These are phyloP conservation scores for Triticum urartu DNA, from an alignment of 176 grass and related monocot genomes.

Conservation along the genomic window DNA sequence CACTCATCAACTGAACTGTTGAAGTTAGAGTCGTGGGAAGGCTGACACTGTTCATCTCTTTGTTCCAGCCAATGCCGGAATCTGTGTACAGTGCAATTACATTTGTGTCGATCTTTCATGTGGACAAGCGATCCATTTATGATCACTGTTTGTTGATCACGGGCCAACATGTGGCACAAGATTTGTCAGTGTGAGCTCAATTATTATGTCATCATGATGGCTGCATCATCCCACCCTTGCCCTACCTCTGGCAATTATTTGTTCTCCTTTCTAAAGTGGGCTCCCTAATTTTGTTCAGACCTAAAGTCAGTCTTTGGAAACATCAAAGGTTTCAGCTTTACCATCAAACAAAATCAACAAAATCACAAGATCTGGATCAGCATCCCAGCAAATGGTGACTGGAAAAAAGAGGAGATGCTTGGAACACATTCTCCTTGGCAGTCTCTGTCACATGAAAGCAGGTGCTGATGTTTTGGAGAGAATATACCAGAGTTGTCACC, in stretches of 20 bases:
- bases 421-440: background rate
- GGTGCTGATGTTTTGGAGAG: background rate
- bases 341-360: background rate
- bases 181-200: conserved; percentile 23
- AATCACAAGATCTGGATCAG: background rate
- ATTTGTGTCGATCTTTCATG: conserved; percentile 12
- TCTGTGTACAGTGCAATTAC: conserved; percentile 4
- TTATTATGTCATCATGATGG: background rate
- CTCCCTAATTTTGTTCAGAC: background rate
- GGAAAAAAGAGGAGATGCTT: background rate
- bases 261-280: background rate
- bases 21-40: background rate
- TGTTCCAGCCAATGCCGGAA: conserved; percentile 10
- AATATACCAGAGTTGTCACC: conserved; percentile 16
- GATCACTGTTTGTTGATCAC: background rate
- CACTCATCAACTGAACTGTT: background rate
- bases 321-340: background rate
- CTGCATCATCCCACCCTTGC: background rate
- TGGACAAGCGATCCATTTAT: background rate
- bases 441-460: conserved; percentile 8
- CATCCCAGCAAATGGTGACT: background rate
- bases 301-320: background rate
- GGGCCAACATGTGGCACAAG: background rate
- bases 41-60: background rate
- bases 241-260: background rate